Percentiles rank a stretch among this genome's conserved stretches.
phyloP scores from a whole-genome alignment of 257 asterid species.

The Salvia miltiorrhiza region DNA sequence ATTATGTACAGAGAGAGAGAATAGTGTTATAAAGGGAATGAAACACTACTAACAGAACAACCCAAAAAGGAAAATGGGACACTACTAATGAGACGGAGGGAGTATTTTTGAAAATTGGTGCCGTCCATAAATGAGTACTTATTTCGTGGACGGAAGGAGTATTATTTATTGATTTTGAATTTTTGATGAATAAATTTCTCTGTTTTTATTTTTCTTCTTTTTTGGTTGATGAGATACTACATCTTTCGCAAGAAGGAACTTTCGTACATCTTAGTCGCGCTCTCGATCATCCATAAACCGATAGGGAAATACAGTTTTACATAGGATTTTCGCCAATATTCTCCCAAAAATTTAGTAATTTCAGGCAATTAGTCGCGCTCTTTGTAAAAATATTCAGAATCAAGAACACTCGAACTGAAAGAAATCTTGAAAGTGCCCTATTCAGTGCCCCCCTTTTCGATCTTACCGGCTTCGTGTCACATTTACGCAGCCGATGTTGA shows the following conservation, averaged over 20 bases:
- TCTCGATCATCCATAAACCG: background rate
- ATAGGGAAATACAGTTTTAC: background rate
- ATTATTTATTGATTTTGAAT: too few species aligned
- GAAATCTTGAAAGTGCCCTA: slow-evolving; percentile 3
- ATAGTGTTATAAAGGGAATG: too few species aligned
- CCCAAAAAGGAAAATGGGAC: too few species aligned
- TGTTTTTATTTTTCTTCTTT: background rate
- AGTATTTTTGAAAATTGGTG: too few species aligned
- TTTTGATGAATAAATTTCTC: background rate
- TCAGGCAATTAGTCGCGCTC: background rate
- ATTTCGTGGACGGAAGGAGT: too few species aligned
- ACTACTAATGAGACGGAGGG: too few species aligned
- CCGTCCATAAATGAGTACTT: too few species aligned
- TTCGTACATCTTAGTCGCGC: background rate
- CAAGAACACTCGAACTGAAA: background rate
- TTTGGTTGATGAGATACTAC: too few species aligned
- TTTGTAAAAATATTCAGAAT: background rate
- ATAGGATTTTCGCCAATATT: background rate
- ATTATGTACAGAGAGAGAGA: too few species aligned
- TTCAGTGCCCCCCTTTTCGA: background rate
- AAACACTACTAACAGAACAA: too few species aligned
- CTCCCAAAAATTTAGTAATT: background rate
- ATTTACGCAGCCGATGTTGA: background rate
- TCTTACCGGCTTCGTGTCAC: background rate
- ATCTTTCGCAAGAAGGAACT: too few species aligned